Conservation (phyloP, 176 grass and related monocot genomes). For the Cenchrus purpureus region DNA sequence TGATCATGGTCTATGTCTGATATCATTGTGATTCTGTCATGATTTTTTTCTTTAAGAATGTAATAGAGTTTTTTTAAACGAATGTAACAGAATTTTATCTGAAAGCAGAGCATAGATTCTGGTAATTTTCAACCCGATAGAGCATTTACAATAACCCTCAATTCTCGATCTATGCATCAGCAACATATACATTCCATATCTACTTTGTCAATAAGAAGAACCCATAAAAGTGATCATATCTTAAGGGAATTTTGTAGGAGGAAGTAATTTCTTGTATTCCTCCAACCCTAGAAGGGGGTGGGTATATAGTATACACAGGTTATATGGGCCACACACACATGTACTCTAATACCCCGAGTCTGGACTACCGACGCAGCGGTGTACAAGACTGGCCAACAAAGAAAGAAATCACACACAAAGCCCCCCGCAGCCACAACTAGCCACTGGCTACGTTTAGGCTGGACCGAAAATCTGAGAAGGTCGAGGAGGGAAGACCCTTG, state of each 20-base stretch:
- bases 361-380: no score
- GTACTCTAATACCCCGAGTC: no score
- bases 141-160: not conserved
- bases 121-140: not conserved
- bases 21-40: conserved; percentile 15
- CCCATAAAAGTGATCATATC: not conserved
- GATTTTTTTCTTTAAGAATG: conserved; percentile 10
- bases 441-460: no score
- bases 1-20: conserved; percentile 7
- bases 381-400: no score
- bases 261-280: no score
- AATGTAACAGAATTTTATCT: not conserved
- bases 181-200: not conserved
- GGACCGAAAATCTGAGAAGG: no score
- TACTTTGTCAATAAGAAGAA: not conserved
- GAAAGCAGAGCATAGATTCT: not conserved
- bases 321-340: no score
- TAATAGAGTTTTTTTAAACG: not conserved
- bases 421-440: no score
- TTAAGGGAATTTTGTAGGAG: not conserved
- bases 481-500: no score
- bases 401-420: no score
- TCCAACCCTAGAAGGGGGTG: no score
- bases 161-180: not conserved
- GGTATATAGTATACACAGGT: no score